Base-by-base conservation (phyloP, 2,329 filamentous ascomycete species). In the Trichoderma endophyticum region DNA sequence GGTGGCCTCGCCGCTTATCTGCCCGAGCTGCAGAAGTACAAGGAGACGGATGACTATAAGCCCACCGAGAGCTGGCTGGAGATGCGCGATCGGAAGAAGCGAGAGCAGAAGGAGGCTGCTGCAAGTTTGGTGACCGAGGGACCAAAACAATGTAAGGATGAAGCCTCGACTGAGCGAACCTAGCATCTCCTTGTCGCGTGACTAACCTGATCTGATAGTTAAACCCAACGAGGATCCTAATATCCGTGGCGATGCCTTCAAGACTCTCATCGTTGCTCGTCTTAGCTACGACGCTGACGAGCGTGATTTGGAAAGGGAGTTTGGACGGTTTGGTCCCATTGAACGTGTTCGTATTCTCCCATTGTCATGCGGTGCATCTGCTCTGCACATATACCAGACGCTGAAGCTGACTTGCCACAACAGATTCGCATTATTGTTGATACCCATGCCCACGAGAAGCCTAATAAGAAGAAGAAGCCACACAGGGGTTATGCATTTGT, bases 401-500 rank as follows among this genome's bases (percentile, higher is more conserved):
- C 26, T 36, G 60, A 24, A n/a, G 30, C 66, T 70, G 30, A n/a
- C 48, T 36, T 51, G 34, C 28, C 3, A 39, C 36, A 3, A 39
- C 76, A 96, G 93, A 97, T 97, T 78, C 93, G 95, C 74, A 93
- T 97, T 77, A 89, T 98, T 76, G 90, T 90, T 78, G 92, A 97
- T 80, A 91, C 90, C 5, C 90, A 93, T 77, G 87, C 90, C 73
- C 83, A 87, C 76, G 88, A 88, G 79, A 92, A 87, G 81, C 89
- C 87, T 71, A 92, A 91, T 78, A 94, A 95, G 83, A 91, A 93
- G 80, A 92, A 92, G 80, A 94, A 94, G 84, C 85, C 91, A 65
- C 93, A 97, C 79, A 88, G 92, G 78, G 96, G 96, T 74, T 99
- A 99, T 82, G 96, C 94, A 73, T 99, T 99, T 80, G 92, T 99